Conservation (phyloP, 257 asterid species). For the Capsicum baccatum region DNA sequence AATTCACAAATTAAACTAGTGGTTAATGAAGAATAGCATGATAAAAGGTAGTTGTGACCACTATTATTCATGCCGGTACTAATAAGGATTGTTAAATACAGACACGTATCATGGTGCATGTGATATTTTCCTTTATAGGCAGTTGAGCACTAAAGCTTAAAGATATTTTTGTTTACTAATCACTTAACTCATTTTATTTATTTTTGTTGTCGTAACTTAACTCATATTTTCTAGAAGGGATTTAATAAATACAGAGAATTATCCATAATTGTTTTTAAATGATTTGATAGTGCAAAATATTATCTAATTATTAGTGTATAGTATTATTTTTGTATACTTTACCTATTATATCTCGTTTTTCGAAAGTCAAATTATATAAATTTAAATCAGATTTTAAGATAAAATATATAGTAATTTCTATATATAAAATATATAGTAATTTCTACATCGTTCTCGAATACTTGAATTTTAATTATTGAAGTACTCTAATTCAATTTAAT, state of each 20-base stretch:
- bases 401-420: no score
- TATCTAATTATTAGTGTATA: not conserved
- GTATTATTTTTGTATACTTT: not conserved
- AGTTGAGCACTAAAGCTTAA: slow-evolving; percentile 18
- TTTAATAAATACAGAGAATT: not conserved
- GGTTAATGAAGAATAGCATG: not conserved
- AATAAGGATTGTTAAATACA: not conserved
- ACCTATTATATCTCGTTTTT: no score
- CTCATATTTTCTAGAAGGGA: not conserved
- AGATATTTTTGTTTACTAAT: slow-evolving; percentile 24
- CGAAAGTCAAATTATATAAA: no score
- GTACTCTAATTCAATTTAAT: no score
- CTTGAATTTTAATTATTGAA: no score
- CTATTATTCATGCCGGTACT: not conserved
- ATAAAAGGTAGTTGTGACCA: not conserved
- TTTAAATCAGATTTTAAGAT: no score
- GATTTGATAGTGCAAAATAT: not conserved
- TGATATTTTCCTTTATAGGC: not conserved
- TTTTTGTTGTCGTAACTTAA: not conserved
- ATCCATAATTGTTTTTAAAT: not conserved
- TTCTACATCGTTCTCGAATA: no score
- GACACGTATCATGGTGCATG: slow-evolving; percentile 27
- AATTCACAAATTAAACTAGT: not conserved
- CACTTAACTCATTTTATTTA: not conserved
- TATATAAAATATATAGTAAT: no score